Conservation (phyloP, 2,329 filamentous ascomycete species). For the Aspergillus nomiae region DNA sequence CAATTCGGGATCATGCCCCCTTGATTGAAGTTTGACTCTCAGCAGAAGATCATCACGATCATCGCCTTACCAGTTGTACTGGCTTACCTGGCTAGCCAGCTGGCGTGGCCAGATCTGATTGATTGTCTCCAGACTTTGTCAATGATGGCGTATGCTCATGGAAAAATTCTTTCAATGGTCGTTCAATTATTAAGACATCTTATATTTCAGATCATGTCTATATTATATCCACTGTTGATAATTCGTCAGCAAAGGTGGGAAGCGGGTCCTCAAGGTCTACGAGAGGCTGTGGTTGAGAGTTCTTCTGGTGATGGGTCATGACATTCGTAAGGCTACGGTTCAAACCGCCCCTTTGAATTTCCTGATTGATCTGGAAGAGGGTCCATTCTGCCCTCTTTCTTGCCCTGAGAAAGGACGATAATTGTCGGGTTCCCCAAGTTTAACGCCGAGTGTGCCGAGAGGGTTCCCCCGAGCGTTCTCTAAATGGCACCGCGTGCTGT, state of each 20-base stretch:
- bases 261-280: background rate
- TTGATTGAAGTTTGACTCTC: constrained; percentile 10
- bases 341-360: constrained; percentile 10
- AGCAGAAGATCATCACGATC: constrained; percentile 19
- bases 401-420: background rate
- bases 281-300: background rate
- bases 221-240: background rate
- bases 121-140: constrained; percentile 2
- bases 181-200: background rate
- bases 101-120: constrained; percentile 1
- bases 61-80: constrained; percentile 1
- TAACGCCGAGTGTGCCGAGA: constrained; percentile 4
- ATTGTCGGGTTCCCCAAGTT: background rate
- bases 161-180: background rate
- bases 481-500: constrained; percentile 5
- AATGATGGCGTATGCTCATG: constrained; percentile 6
- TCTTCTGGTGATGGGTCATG: constrained; percentile 5
- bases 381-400: background rate
- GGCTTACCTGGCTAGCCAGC: background rate
- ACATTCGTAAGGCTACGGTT: constrained; percentile 17
- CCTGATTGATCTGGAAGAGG: constrained; percentile 1
- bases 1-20: background rate
- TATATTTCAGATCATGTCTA: background rate
- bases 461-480: constrained; percentile 1
- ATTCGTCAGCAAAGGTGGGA: constrained; percentile 13